These are phyloP conservation scores for Penicillium sp. DNA, from an alignment of 2,329 filamentous ascomycete genomes.

Conservation along the genomic window DNA sequence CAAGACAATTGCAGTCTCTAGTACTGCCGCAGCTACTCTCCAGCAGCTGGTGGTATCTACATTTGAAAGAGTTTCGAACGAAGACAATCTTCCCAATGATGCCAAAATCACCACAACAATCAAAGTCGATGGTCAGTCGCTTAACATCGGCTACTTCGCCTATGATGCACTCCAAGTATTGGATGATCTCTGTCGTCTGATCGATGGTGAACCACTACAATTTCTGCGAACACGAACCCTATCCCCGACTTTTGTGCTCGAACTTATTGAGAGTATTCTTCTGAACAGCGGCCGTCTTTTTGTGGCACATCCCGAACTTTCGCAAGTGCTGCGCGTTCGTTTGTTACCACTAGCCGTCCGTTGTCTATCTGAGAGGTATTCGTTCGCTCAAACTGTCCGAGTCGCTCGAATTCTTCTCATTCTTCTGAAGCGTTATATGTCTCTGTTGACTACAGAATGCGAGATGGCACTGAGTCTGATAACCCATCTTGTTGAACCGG, in stretches of 20 bases:
- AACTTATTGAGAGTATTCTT: conserved; percentile 87
- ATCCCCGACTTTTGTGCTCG: conserved; percentile 79
- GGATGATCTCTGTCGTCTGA: conserved; percentile 83
- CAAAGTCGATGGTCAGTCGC: conserved; percentile 61
- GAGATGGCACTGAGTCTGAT: conserved; percentile 78
- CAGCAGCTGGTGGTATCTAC: conserved; percentile 90
- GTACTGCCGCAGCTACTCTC: conserved; percentile 92
- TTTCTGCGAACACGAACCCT: conserved; percentile 78
- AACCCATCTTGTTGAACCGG: conserved; percentile 84
- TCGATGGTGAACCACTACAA: conserved; percentile 77
- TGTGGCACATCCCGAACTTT: conserved; percentile 73
- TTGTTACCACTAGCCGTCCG: conserved; percentile 82
- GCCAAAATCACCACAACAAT: conserved; percentile 63
- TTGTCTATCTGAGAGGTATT: conserved; percentile 72
- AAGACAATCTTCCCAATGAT: conserved; percentile 63
- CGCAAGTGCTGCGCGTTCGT: conserved; percentile 70
- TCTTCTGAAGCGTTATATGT: conserved; percentile 74
- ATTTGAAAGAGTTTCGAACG: conserved; percentile 83
- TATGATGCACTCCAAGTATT: conserved; percentile 85
- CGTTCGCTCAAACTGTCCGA: conserved; percentile 79
- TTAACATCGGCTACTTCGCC: conserved; percentile 71
- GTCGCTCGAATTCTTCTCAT: conserved; percentile 81
- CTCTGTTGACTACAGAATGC: conserved; percentile 72
- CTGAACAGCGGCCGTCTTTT: conserved; percentile 83
- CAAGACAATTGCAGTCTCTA: conserved; percentile 91